Conservation (phyloP, 73 alveolate species). For the Blepharisma stoltei region DNA sequence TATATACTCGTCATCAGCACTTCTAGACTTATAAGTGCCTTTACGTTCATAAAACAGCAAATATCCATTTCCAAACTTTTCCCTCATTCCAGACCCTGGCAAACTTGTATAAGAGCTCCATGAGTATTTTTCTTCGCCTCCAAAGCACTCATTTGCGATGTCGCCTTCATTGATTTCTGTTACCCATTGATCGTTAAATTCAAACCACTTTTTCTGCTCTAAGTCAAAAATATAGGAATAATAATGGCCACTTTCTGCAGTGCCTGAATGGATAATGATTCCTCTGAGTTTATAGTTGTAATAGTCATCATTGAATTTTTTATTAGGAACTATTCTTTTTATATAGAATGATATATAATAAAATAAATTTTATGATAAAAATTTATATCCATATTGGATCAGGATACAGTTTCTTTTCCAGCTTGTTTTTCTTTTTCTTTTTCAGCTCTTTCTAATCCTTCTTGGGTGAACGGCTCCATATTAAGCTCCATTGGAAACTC, state of each 20-base stretch:
- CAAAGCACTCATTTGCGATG: conserved; percentile 87
- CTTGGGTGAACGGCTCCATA: conserved; percentile 92
- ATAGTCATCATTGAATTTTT: conserved; percentile 65
- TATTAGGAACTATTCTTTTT: conserved; percentile 30
- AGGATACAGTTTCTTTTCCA: conserved; percentile 33
- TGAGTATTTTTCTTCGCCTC: conserved; percentile 36
- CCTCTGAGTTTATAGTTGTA: conserved; percentile 88
- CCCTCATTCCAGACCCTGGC: background rate
- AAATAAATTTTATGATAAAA: no score
- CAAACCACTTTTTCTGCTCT: conserved; percentile 41
- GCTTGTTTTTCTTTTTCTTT: conserved; percentile 55
- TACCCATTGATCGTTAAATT: conserved; percentile 54
- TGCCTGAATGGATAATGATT: conserved; percentile 94
- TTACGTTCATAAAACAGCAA: conserved; percentile 88
- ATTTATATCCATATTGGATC: no score
- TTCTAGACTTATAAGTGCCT: background rate
- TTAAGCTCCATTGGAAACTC: conserved; percentile 93
- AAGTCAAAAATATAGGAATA: conserved; percentile 80
- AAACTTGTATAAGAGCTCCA: background rate
- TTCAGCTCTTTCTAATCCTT: conserved; percentile 84
- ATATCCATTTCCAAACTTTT: conserved; percentile 84
- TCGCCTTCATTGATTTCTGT: conserved; percentile 75
- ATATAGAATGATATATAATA: no score
- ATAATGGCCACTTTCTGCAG: conserved; percentile 97
- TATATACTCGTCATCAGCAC: background rate